Evolutionary conservation across 257 asterid species (phyloP).

Genomic region (Verbascum thapsus): DNA sequence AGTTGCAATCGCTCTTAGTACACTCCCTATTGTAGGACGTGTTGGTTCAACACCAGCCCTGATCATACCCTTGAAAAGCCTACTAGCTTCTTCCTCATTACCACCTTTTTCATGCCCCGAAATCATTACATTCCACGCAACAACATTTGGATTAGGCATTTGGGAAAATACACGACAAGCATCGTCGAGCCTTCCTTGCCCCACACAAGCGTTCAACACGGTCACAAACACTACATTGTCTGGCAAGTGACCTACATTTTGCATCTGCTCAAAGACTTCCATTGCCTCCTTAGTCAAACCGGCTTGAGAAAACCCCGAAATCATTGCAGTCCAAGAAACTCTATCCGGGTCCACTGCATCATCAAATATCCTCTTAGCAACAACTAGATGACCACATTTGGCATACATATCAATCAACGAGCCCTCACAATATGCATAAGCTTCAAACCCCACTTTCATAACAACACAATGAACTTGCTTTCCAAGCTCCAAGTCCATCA

Average conservation of each 20-base stretch:
- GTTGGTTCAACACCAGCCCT: slow-evolving; percentile 63
- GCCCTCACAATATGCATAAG: slow-evolving; percentile 65
- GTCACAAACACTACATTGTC: slow-evolving; percentile 78
- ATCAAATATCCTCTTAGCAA: slow-evolving; percentile 71
- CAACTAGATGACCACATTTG: slow-evolving; percentile 58
- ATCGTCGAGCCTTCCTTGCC: slow-evolving; percentile 64
- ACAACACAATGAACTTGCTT: slow-evolving; percentile 62
- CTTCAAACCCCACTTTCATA: slow-evolving; percentile 53
- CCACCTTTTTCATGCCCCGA: slow-evolving; percentile 80
- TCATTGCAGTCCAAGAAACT: slow-evolving; percentile 86
- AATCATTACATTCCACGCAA: slow-evolving; percentile 91
- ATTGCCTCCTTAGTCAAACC: slow-evolving; percentile 66
- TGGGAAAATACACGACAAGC: slow-evolving; percentile 58
- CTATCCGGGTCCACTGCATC: slow-evolving; percentile 50
- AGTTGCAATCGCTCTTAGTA: slow-evolving; percentile 73
- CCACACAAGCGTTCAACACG: slow-evolving; percentile 59
- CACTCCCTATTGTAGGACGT: slow-evolving; percentile 83
- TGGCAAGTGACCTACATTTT: slow-evolving; percentile 49
- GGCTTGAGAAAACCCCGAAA: slow-evolving; percentile 66
- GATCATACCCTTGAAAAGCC: slow-evolving; percentile 59
- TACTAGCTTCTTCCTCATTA: slow-evolving; percentile 59
- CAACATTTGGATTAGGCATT: slow-evolving; percentile 60
- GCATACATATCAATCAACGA: slow-evolving; percentile 86
- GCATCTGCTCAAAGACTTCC: slow-evolving; percentile 65
- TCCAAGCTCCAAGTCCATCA: slow-evolving; percentile 50